Base-by-base conservation (phyloP, 2,329 filamentous ascomycete species). In the Xylariaceae sp. region DNA sequence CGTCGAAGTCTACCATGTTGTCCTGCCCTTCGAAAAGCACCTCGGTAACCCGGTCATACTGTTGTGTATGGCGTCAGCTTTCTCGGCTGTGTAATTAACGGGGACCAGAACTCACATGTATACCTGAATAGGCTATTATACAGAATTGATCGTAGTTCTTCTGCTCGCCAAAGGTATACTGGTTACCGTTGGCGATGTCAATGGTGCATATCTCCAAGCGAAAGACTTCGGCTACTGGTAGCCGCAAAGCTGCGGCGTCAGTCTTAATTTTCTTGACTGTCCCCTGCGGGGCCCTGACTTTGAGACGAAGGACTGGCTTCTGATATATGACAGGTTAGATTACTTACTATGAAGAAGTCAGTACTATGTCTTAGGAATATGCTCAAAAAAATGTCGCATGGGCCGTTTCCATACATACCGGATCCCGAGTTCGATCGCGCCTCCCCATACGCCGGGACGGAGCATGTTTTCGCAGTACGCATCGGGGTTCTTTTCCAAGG, bases 341-440 rank as follows among this genome's bases (percentile, higher is more conserved):
- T n/a, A n/a, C n/a, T n/a, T n/a, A n/a, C n/a, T n/a, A n/a, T n/a
- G n/a, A n/a, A n/a, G n/a, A n/a, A n/a, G n/a, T n/a, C n/a, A n/a
- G n/a, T n/a, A n/a, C n/a, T n/a, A n/a, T n/a, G n/a, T n/a, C n/a
- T n/a, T n/a, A n/a, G n/a, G n/a, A n/a, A n/a, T n/a, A n/a, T n/a
- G n/a, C n/a, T n/a, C n/a, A n/a, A n/a, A n/a, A n/a, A n/a, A n/a
- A n/a, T n/a, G n/a, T n/a, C n/a, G n/a, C n/a, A n/a, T n/a, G n/a
- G n/a, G n/a, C n/a, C n/a, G n/a, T n/a, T n/a, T n/a, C n/a, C n/a
- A n/a, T n/a, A n/a, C n/a, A n/a, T n/a, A n/a, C n/a, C n/a, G 73
- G 52, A 96, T 93, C 51, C 84, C 85, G 17, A 97, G 79, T 70
- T 97, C 93, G 58, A 97, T 96, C 6, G 86, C 90, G 5, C 93